Percentiles rank a stretch among this genome's conserved stretches.
Conservation (phyloP, 164 flowering plant species). For the Santalum album region DNA sequence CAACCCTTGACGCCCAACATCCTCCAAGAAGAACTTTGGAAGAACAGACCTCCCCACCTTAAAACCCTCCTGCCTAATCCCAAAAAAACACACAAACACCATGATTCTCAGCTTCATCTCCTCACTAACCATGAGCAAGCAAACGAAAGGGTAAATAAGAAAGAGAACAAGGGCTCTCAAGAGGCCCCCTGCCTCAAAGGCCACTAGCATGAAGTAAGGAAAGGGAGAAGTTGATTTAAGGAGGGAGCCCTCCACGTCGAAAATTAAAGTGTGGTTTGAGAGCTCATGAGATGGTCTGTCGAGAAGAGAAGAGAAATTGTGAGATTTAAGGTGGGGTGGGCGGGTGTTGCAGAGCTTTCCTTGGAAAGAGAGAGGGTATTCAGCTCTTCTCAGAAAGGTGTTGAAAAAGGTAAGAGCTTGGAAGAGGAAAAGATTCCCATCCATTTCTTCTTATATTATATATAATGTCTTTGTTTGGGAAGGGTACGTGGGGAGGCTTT, state of each 20-base stretch:
- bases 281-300: not conserved
- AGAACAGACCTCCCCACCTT: not conserved
- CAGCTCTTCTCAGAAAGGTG: not conserved
- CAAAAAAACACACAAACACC: constrained; percentile 51
- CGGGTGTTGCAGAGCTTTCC: not conserved
- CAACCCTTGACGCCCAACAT: constrained; percentile 2
- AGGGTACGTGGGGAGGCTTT: not conserved
- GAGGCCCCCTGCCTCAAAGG: constrained; percentile 47
- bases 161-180: constrained; percentile 40
- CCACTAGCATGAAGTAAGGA: constrained; percentile 34
- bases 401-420: not conserved
- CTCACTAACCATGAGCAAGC: constrained; percentile 20
- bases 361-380: not conserved
- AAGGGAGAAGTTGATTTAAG: constrained; percentile 16
- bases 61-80: constrained; percentile 27
- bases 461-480: too few species aligned
- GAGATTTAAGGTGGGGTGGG: too few species aligned
- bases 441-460: not conserved
- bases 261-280: constrained; percentile 12
- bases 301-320: not conserved
- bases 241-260: constrained; percentile 17
- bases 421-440: not conserved
- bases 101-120: constrained; percentile 28
- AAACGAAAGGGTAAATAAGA: constrained; percentile 36
- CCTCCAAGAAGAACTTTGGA: not conserved